phyloP scores from a whole-genome alignment of 225 moss, liverwort and hornwort species.

The Sphagnum tenellum region DNA sequence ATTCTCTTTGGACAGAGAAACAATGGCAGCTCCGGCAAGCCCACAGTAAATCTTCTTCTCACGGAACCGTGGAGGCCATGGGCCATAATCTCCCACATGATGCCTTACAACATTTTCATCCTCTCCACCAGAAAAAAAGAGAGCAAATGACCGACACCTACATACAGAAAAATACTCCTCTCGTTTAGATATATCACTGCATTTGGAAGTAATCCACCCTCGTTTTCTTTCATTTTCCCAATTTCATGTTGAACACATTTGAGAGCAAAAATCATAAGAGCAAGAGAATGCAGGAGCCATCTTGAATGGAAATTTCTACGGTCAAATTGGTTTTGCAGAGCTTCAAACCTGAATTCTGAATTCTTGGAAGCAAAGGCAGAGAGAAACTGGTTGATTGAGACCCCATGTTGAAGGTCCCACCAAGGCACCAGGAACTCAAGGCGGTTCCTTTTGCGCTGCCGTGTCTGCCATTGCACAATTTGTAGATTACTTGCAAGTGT shows the following conservation, averaged over 20 bases:
- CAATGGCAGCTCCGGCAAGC: conserved; percentile 48
- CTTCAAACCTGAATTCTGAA: conserved; percentile 36
- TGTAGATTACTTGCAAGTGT: conserved; percentile 43
- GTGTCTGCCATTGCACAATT: conserved; percentile 59
- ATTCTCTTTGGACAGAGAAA: conserved; percentile 19
- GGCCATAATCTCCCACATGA: conserved; percentile 36
- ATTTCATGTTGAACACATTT: too few relatives aligned
- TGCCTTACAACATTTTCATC: conserved; percentile 41
- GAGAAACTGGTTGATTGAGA: conserved; percentile 50
- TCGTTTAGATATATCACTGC: neutral
- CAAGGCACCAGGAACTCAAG: conserved; percentile 61
- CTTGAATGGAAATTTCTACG: neutral
- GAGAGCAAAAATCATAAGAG: neutral
- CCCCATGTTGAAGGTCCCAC: conserved; percentile 70
- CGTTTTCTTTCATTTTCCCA: too few relatives aligned
- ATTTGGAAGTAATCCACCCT: neutral
- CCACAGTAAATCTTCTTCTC: conserved; percentile 42
- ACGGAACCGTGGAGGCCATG: conserved; percentile 44
- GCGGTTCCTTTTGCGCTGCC: conserved; percentile 54
- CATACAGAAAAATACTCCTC: conserved; percentile 1
- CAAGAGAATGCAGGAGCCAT: neutral
- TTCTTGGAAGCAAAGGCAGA: conserved; percentile 55
- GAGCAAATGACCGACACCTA: conserved; percentile 48
- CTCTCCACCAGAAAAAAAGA: conserved; percentile 52
- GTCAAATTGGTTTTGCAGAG: neutral